Evolutionary conservation across 768 basidiomycete genomes (phyloP), one percentile per base, ranked within the genome.

Genomic region (Thelephora aurantiotincta): DNA sequence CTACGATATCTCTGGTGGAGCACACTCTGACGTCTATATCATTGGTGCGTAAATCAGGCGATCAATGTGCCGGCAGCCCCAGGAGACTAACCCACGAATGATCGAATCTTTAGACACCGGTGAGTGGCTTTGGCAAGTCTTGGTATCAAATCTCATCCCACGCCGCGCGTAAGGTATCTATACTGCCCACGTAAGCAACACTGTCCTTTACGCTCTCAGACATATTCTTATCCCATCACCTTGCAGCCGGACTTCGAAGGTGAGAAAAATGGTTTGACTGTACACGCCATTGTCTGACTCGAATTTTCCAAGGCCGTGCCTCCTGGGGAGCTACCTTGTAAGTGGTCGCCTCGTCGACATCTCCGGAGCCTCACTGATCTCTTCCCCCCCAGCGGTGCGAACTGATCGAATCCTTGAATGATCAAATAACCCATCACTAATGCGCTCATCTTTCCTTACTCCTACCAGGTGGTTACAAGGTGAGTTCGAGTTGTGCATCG

Each of bases 1-100:
- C 3, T 68, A 63, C 50, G 58, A 65, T 42, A 47, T 48, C 30
- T 47, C 59, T 23, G 65, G 58, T 7, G 66, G 66, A 20, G 36
- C 49, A 19, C 64, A 63, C 16, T 66, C 66, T 30, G 67, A 67
- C 51, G 61, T 73, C 51, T 72, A 69, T 50, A 52, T 71, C 45
- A 56, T 72, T 48, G 71, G 67, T 66, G 26, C 35, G 56, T 50
- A 5, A n/a, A 2, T 9, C 9, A 16, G 9, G 26, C 26, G 26
- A 30, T 30, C 26, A 30, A 9, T 9, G 9, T 30, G 26, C 26
- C 26, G 26, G 26, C 9, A n/a, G n/a, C n/a, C n/a, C n/a, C n/a
- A 30, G 26, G 26, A 30, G 9, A 30, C 26, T 30, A 30, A 30
- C 26, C 26, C 26, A 30, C 26, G 26, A 30, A 30, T 30, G 9